Conservation (phyloP, 345 rosid species). For the Nasturtium officinale region DNA sequence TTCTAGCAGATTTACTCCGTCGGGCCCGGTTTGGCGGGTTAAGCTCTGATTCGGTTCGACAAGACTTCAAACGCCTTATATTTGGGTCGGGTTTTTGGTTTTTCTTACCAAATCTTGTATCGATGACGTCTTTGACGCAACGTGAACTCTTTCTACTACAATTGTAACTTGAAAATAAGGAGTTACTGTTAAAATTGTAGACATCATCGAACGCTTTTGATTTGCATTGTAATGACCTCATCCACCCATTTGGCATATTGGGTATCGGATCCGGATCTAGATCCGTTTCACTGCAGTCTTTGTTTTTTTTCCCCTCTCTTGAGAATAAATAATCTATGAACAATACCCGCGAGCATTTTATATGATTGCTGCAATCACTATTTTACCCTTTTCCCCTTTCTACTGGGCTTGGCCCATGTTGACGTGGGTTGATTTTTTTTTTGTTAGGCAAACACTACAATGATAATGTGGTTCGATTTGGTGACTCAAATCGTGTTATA, state of each 20-base stretch:
- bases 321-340: neutral
- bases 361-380: neutral
- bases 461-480: neutral
- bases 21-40: constrained; percentile 40
- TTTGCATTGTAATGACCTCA: constrained; percentile 80
- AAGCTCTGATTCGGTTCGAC: constrained; percentile 36
- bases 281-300: neutral
- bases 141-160: constrained; percentile 54
- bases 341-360: constrained; percentile 26
- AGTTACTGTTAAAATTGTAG: constrained; percentile 42
- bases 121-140: constrained; percentile 67
- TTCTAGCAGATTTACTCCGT: constrained; percentile 36
- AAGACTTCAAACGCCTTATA: constrained; percentile 29
- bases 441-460: neutral
- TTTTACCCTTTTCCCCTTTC: neutral
- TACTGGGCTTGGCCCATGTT: constrained; percentile 33
- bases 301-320: neutral
- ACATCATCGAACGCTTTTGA: constrained; percentile 85
- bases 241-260: constrained; percentile 77
- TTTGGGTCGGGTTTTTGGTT: constrained; percentile 35
- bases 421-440: neutral
- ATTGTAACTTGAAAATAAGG: constrained; percentile 41
- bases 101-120: constrained; percentile 37
- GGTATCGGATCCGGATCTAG: constrained; percentile 21
- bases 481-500: neutral